Evolutionary conservation across 2,329 filamentous ascomycete species (phyloP), one percentile per base, ranked within the genome.

Genomic region (Calonectria naviculata): DNA sequence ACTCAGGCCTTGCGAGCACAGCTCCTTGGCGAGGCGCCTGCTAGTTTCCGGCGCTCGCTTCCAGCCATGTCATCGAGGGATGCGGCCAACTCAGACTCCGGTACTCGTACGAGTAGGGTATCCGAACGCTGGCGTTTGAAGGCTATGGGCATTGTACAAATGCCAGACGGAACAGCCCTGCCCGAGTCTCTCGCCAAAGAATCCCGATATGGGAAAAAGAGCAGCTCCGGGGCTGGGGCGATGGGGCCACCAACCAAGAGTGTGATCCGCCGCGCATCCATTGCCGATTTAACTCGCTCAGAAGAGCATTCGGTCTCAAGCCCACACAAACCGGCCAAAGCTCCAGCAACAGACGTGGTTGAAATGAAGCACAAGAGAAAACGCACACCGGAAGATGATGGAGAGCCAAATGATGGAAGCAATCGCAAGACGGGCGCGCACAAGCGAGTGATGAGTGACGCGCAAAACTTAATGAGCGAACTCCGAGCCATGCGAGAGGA

Each of bases 111-210:
- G 4, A 85, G 83, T 75, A 84, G 79, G 62, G 83, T 83, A 8
- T 86, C 85, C 8, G 84, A 85, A 64, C 81, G 84, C 44, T 88
- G 86, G 86, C 80, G 82, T 6, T 80, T 88, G 68, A 87, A 87
- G 63, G 85, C 85, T 47, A 87, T 87, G 85, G 86, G 85, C 12
- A 83, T 90, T 21, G 86, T 89, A 3, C 86, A 85, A 71, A 85
- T 89, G 84, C 84, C 86, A 5, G 85, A 90, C 71, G 85, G 88
- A n/a, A 85, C 87, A 58, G 88, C 87, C 71, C 75, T 89, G 3
- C 88, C 88, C 7, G 88, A 90, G 72, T 83, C 84, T 3, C 81
- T 90, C 46, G 87, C 86, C 15, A 75, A 84, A 41, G 85, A 88
- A 29, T 84, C 87, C 74, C 77, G 85, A 46, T 80, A 82, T 65